Base-by-base conservation (phyloP, 2,329 filamentous ascomycete species). In the Phialocephala sp. region DNA sequence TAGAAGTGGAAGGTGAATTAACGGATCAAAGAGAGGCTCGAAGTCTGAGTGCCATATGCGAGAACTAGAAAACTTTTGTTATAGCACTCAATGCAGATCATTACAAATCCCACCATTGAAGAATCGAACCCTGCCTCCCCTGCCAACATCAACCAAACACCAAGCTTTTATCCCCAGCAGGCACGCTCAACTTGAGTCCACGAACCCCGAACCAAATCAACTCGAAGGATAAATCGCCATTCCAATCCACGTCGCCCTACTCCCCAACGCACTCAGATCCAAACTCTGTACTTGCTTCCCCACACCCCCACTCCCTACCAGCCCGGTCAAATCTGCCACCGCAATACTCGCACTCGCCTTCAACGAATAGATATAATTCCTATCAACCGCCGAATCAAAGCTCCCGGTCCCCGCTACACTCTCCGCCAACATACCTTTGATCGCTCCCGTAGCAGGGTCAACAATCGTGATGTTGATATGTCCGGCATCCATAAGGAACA, bases 191-290 rank as follows among this genome's bases (percentile, higher is more conserved):
- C n/a, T n/a, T n/a, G n/a, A n/a, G n/a, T n/a, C n/a, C n/a, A n/a
- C n/a, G n/a, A 22, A 20, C 18, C 15, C 24, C 2, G 20, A 52
- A 9, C 47, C 27, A 3, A 32, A 32, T n/a, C 47, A 9, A 9
- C 27, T 37, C 24, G 35, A 63, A 52, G 63, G 63, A 61, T 65
- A 69, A 54, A 70, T 60, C 35, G 68, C 65, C 63, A 69, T 63
- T n/a, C 68, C 70, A 52, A 63, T 58, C 15, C 63, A 68, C 12
- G 64, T 60, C 24, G 63, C 32, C 27, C 69, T 68, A 27, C 62
- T 65, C 24, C 66, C 67, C 50, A 66, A 59, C 14, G 27, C 24
- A 22, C 37, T 64, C 65, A 69, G 54, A 66, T 69, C 55, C 18
- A 72, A 57, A 39, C 32, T 62, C 58, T 69, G 67, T 18, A 68